A percentile compares a stretch with the other conserved stretches of the same genome.
Evolutionary conservation across 1,284 basidiomycete genomes (phyloP).

Genomic region (Apiotrichum mycotoxinovorans): DNA sequence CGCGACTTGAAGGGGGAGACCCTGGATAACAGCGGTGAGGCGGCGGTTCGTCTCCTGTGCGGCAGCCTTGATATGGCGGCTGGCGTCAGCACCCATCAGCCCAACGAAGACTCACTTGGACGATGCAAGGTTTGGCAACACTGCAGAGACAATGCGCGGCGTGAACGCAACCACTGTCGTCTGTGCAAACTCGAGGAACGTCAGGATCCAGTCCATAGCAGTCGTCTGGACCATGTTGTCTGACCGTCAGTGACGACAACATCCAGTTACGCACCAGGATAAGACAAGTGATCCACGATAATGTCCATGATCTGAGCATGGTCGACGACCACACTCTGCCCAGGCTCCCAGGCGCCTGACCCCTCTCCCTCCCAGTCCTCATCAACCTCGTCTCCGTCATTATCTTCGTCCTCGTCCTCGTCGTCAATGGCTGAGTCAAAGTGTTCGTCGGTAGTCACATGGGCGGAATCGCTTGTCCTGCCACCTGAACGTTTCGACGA

Average conservation of each 20-base stretch:
- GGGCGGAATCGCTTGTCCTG: conserved; percentile 51
- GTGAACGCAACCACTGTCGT: conserved; percentile 94
- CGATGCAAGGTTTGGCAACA: conserved; percentile 87
- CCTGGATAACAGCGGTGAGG: conserved; percentile 79
- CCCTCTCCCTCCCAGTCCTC: conserved; percentile 45
- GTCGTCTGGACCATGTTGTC: conserved; percentile 88
- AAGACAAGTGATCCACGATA: conserved; percentile 81
- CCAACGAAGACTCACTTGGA: conserved; percentile 27
- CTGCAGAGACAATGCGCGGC: conserved; percentile 83
- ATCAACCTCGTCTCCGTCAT: conserved; percentile 30
- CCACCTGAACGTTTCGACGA: conserved; percentile 7
- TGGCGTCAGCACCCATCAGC: conserved; percentile 11
- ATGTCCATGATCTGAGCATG: conserved; percentile 92
- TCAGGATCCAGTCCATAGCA: conserved; percentile 85
- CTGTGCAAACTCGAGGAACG: conserved; percentile 81
- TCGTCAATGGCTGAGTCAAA: conserved; percentile 15
- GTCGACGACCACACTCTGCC: conserved; percentile 87
- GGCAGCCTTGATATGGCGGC: conserved; percentile 76
- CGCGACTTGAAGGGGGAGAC: conserved; percentile 64
- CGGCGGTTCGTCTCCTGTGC: conserved; percentile 83
- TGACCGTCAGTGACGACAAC: too few relatives aligned
- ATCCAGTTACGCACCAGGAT: conserved; percentile 79
- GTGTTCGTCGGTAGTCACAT: conserved; percentile 1
- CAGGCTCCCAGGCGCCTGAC: conserved; percentile 74
- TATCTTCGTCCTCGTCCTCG: conserved; percentile 34